A percentile compares a stretch with the other conserved stretches of the same genome.
These are phyloP conservation scores for Diplodia seriata DNA, from an alignment of 2,329 filamentous ascomycete genomes.

Conservation along the genomic window DNA sequence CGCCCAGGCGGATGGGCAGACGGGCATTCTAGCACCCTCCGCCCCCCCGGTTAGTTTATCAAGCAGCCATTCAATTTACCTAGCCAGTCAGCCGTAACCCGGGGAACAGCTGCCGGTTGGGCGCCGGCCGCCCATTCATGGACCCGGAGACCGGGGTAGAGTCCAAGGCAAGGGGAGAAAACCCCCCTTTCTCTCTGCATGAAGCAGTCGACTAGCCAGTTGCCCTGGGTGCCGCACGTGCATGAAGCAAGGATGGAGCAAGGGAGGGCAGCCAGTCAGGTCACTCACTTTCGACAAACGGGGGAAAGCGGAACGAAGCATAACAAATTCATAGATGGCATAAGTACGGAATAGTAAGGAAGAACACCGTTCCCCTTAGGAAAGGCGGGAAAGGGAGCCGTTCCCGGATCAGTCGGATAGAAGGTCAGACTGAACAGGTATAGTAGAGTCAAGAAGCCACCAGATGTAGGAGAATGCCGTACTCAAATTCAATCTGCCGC, in stretches of 20 bases:
- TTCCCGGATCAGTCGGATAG: neutral
- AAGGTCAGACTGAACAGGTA: neutral
- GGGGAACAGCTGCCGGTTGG: neutral
- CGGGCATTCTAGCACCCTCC: neutral
- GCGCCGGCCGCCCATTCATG: neutral
- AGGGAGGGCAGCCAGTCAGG: neutral
- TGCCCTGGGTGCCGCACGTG: neutral
- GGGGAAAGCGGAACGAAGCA: slow-evolving; percentile 9
- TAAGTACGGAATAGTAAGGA: slow-evolving; percentile 10
- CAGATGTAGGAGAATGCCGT: neutral
- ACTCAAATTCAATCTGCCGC: slow-evolving; percentile 4
- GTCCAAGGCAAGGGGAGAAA: neutral
- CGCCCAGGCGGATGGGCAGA: neutral
- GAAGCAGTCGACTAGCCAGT: neutral
- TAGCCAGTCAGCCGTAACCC: neutral
- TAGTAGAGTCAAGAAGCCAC: neutral
- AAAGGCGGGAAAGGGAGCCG: neutral
- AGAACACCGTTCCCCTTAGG: neutral
- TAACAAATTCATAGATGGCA: slow-evolving; percentile 12
- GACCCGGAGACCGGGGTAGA: neutral
- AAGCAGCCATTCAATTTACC: neutral
- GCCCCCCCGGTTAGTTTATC: neutral
- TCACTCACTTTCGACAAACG: neutral
- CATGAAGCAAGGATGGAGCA: neutral
- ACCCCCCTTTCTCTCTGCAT: neutral